phyloP scores from a whole-genome alignment of 1,284 basidiomycete species.

The Heterobasidion parviporum region DNA sequence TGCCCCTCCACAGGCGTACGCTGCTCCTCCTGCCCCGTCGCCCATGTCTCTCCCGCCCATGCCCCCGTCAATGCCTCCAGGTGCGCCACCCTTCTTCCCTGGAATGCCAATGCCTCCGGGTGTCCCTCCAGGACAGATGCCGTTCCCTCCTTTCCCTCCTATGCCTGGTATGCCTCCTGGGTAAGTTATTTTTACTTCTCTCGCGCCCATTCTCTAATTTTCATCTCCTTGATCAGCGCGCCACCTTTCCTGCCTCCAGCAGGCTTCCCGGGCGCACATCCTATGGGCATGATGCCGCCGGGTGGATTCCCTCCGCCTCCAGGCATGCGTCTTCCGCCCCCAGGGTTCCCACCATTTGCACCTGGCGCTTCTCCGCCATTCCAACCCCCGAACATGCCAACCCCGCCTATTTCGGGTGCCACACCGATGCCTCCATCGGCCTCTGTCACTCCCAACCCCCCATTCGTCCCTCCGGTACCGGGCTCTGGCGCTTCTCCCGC shows the following conservation, averaged over 20 bases:
- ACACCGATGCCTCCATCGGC: conserved; percentile 11
- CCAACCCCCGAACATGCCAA: conserved; percentile 1
- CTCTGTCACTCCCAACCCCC: conserved; percentile 9
- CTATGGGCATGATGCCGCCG: conserved; percentile 1
- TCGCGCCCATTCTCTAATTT: conserved; percentile 5
- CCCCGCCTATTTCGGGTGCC: conserved; percentile 20
- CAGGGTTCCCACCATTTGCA: conserved; percentile 14
- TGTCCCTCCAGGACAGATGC: conserved; percentile 22
- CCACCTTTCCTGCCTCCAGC: conserved; percentile 37
- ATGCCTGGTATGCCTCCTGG: conserved; percentile 28
- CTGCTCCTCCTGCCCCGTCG: conserved; percentile 40
- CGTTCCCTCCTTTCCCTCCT: conserved; percentile 23
- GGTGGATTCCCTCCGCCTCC: conserved; percentile 11
- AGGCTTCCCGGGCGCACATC: conserved; percentile 27
- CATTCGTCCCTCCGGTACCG: background rate
- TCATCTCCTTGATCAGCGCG: background rate
- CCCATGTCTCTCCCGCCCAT: conserved; percentile 25
- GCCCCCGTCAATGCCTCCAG: conserved; percentile 25
- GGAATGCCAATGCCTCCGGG: conserved; percentile 35
- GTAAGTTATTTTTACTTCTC: conserved; percentile 25
- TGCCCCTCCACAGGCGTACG: conserved; percentile 60
- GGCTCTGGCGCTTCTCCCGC: conserved; percentile 6
- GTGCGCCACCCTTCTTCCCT: conserved; percentile 27
- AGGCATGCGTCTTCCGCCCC: conserved; percentile 13
- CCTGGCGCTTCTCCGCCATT: conserved; percentile 14